A percentile compares a stretch with the other conserved stretches of the same genome.
Conservation (phyloP, 2,329 filamentous ascomycete genomes). For the Rhynchosporium secalis region DNA sequence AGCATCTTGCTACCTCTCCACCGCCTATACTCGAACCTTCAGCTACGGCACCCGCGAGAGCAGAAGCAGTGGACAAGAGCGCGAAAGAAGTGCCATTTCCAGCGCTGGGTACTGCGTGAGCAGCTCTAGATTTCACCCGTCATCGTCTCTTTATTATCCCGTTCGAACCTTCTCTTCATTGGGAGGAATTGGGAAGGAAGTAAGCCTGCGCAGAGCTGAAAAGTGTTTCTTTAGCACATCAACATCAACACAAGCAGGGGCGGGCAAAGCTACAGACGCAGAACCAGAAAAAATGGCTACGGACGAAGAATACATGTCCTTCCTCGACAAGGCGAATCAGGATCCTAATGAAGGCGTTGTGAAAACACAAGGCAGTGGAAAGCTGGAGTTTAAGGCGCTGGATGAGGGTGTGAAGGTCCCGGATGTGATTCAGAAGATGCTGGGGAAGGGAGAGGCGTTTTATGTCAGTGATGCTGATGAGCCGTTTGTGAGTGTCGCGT, state of each 20-base stretch:
- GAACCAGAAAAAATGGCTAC: constrained; percentile 56
- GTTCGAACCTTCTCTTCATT: not conserved
- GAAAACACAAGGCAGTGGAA: constrained; percentile 37
- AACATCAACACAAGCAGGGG: not conserved
- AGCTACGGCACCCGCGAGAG: not conserved
- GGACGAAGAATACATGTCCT: constrained; percentile 81
- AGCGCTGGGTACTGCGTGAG: constrained; percentile 21
- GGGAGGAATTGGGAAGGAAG: not conserved
- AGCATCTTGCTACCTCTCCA: constrained; percentile 26
- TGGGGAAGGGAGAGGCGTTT: constrained; percentile 56
- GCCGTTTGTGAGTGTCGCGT: constrained; percentile 74
- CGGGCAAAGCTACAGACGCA: constrained; percentile 13
- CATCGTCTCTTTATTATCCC: not conserved
- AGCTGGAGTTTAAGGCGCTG: constrained; percentile 50
- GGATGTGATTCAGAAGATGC: constrained; percentile 48
- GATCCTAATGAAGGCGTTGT: constrained; percentile 64
- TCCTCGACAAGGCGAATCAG: constrained; percentile 83
- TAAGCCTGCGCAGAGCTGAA: constrained; percentile 15
- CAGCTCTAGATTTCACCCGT: constrained; percentile 8
- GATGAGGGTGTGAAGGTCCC: constrained; percentile 62
- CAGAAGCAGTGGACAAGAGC: not conserved
- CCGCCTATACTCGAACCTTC: constrained; percentile 18
- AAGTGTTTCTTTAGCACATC: constrained; percentile 20
- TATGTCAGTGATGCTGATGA: constrained; percentile 85
- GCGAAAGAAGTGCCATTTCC: not conserved